Percentiles rank a stretch among this genome's conserved stretches.
Evolutionary conservation across 2,329 filamentous ascomycete genomes (phyloP).

Genomic region (Fusarium pseudonygamai): DNA sequence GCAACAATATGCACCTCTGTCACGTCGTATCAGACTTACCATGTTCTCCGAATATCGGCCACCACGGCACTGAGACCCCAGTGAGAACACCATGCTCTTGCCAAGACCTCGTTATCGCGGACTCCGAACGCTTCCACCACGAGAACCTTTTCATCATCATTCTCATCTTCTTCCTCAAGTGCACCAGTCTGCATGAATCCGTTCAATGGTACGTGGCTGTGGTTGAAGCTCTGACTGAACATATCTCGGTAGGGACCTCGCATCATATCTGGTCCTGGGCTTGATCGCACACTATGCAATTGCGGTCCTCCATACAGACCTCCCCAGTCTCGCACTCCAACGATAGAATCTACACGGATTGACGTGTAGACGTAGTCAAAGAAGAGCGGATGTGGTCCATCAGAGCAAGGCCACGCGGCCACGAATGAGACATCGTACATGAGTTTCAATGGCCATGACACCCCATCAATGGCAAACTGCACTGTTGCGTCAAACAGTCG

Average conservation of each 20-base stretch:
- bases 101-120: slow-evolving; percentile 79
- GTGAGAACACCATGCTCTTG: slow-evolving; percentile 79
- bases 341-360: slow-evolving; percentile 71
- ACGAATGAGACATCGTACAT: slow-evolving; percentile 74
- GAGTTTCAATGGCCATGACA: slow-evolving; percentile 70
- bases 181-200: slow-evolving; percentile 27
- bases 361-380: slow-evolving; percentile 73
- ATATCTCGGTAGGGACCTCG: slow-evolving; percentile 40
- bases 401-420: slow-evolving; percentile 70
- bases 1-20: background rate
- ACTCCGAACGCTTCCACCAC: slow-evolving; percentile 79
- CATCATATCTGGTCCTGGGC: slow-evolving; percentile 46
- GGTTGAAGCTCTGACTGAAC: slow-evolving; percentile 39
- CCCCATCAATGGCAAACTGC: slow-evolving; percentile 70
- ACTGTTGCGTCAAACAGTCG: slow-evolving; percentile 68
- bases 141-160: slow-evolving; percentile 72
- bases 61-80: slow-evolving; percentile 78
- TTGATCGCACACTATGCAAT: slow-evolving; percentile 48
- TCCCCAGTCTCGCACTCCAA: slow-evolving; percentile 74
- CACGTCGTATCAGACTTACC: slow-evolving; percentile 54
- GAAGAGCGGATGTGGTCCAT: slow-evolving; percentile 74
- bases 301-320: slow-evolving; percentile 50
- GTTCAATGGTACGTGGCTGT: slow-evolving; percentile 21
- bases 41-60: slow-evolving; percentile 74
- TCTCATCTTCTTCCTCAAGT: slow-evolving; percentile 51